Percentiles rank a stretch among this genome's conserved stretches.
Conservation (phyloP, 768 basidiomycete species). For the Russula earlei region DNA sequence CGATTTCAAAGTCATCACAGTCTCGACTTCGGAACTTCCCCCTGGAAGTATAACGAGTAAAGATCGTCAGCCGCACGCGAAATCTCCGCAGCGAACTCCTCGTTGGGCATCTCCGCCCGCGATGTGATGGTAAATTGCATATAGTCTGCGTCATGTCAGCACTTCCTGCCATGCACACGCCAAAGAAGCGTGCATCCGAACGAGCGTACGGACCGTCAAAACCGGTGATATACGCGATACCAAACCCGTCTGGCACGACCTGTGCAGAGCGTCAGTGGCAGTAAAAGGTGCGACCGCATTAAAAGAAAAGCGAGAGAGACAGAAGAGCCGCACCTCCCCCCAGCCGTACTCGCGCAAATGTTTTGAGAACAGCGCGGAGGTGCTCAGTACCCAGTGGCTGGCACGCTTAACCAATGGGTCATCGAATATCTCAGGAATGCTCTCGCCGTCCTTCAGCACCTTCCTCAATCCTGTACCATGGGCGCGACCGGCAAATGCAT, state of each 20-base stretch:
- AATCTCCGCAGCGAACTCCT: conserved; percentile 63
- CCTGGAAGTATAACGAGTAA: conserved; percentile 39
- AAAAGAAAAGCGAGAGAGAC: not conserved
- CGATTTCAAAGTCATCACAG: not conserved
- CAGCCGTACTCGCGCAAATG: conserved; percentile 84
- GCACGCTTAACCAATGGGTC: conserved; percentile 69
- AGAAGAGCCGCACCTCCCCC: conserved; percentile 81
- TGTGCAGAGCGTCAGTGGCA: conserved; percentile 17
- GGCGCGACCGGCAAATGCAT: not conserved
- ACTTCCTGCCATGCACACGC: not conserved
- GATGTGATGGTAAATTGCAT: conserved; percentile 86
- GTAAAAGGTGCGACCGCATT: not conserved
- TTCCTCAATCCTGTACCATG: conserved; percentile 59
- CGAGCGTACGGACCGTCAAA: conserved; percentile 60
- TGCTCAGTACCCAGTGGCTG: conserved; percentile 82
- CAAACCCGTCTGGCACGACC: conserved; percentile 91
- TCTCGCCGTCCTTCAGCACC: conserved; percentile 50
- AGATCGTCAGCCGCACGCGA: conserved; percentile 56
- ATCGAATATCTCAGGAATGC: conserved; percentile 56
- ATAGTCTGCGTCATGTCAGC: conserved; percentile 41
- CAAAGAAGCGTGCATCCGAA: too few species aligned
- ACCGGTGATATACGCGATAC: conserved; percentile 92
- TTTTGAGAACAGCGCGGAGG: conserved; percentile 80
- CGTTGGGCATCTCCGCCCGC: conserved; percentile 74
- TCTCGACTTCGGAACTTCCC: conserved; percentile 6